Evolutionary conservation across 148 eudicot genomes (phyloP).

Genomic region (Camellia sinensis): DNA sequence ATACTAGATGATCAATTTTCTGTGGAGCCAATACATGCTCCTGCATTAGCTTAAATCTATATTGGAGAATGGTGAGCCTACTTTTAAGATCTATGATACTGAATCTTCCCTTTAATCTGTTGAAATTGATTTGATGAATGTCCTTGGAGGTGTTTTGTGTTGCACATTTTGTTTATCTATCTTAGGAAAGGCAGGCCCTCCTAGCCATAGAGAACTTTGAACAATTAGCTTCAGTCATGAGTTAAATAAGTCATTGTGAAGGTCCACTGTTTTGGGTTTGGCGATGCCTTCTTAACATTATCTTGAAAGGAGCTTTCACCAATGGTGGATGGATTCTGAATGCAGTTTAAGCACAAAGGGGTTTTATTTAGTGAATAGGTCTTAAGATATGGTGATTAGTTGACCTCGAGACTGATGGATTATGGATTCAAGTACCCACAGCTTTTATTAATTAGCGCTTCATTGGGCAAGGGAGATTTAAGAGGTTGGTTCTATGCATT

Average conservation of each 20-base stretch:
- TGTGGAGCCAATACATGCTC: no score
- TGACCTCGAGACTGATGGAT: conserved; percentile 1
- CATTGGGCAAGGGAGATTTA: background rate
- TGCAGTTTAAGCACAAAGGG: background rate
- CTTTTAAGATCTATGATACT: no score
- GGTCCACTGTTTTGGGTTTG: background rate
- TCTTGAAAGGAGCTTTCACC: background rate
- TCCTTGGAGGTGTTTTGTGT: no score
- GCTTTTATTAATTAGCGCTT: background rate
- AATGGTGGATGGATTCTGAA: background rate
- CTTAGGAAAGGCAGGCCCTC: no score
- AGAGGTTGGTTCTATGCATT: background rate
- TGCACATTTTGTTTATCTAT: no score
- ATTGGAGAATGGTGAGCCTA: no score
- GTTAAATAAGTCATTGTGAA: background rate
- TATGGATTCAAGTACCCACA: background rate
- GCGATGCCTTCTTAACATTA: background rate
- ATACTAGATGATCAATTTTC: no score
- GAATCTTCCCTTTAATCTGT: no score
- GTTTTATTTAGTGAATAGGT: background rate
- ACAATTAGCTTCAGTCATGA: background rate
- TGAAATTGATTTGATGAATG: no score
- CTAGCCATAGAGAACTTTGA: no score
- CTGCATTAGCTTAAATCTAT: no score
- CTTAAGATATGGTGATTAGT: background rate